These are phyloP conservation scores for Stagonosporopsis rhizophila DNA, from an alignment of 2,329 filamentous ascomycete genomes.

Conservation along the genomic window DNA sequence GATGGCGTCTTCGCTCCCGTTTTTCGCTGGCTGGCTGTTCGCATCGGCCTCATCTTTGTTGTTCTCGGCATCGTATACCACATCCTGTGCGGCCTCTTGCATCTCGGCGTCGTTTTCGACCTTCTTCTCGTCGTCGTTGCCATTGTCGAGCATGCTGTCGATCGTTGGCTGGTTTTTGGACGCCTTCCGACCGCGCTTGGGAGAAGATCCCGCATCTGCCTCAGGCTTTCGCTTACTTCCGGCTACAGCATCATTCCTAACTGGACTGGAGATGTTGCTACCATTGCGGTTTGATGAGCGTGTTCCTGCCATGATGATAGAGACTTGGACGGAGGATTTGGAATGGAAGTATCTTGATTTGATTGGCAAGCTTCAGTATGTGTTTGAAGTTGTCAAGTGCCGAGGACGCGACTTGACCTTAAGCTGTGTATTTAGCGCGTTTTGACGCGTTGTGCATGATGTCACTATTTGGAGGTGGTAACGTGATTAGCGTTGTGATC, in stretches of 20 bases:
- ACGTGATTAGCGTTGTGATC: not conserved
- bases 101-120: conserved; percentile 36
- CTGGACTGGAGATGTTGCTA: conserved; percentile 27
- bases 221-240: conserved; percentile 53
- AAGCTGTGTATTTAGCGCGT: conserved; percentile 16
- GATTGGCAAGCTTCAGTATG: not conserved
- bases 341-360: not conserved
- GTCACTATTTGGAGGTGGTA: not conserved
- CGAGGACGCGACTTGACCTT: conserved; percentile 12
- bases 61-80: conserved; percentile 13
- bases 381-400: not conserved
- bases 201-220: conserved; percentile 36
- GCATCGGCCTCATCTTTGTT: conserved; percentile 1
- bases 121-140: conserved; percentile 26
- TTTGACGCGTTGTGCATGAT: conserved; percentile 9
- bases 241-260: conserved; percentile 37
- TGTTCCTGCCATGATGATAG: conserved; percentile 37
- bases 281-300: conserved; percentile 35
- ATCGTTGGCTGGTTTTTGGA: conserved; percentile 60
- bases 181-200: conserved; percentile 54
- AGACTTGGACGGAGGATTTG: not conserved
- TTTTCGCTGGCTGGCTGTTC: conserved; percentile 25
- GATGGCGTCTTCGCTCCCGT: conserved; percentile 7
- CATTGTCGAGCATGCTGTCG: conserved; percentile 58
- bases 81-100: conserved; percentile 6